Evolutionary conservation across 1,284 basidiomycete species (phyloP), one percentile per base, ranked within the genome.

Genomic region (Ustilago trichophora): DNA sequence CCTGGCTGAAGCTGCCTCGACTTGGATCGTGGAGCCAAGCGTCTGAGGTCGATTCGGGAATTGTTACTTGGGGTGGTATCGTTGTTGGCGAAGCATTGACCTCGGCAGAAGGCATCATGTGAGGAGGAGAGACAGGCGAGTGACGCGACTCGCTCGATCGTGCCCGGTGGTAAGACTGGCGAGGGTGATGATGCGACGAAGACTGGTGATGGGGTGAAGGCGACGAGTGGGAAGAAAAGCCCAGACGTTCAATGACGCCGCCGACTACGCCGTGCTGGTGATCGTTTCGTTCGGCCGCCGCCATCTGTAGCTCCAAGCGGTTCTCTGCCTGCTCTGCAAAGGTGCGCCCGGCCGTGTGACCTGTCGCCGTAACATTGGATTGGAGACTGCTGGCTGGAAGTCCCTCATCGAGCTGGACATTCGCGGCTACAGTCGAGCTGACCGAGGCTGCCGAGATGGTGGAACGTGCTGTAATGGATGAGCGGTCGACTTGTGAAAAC

Each of bases 251-350:
- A 21, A 70, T 64, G 9, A 64, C 60, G 3, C 67, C 60, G 3
- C 67, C 67, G 7, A 70, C 52, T 3, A 70, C 47, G 18, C 67
- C 60, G 34, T 70, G 67, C 49, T 64, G 56, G 22, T 70, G 67
- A 21, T 65, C 67, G n/a, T 60, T 65, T 33, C 67, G 60, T 26
- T 65, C 60, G 12, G 67, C 67, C 15, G 67, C 67, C 2, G 60
- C 60, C 36, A 65, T 70, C 21, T 70, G 67, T 6, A 47, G 40
- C 25, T 70, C 67, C 44, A 70, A 37, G 3, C 44, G 51, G 27
- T 70, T 42, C 27, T 70, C 67, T 18, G 67, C 67, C 25, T 48
- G 47, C 3, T 59, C 60, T 24, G 33, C 24, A 16, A 48, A 46
- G 11, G 26, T 29, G 33, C 60, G 40, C 9, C 54, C 60, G 26